phyloP scores from a whole-genome alignment of 202 grass and related monocot species.

The Elaeis oleifera region DNA sequence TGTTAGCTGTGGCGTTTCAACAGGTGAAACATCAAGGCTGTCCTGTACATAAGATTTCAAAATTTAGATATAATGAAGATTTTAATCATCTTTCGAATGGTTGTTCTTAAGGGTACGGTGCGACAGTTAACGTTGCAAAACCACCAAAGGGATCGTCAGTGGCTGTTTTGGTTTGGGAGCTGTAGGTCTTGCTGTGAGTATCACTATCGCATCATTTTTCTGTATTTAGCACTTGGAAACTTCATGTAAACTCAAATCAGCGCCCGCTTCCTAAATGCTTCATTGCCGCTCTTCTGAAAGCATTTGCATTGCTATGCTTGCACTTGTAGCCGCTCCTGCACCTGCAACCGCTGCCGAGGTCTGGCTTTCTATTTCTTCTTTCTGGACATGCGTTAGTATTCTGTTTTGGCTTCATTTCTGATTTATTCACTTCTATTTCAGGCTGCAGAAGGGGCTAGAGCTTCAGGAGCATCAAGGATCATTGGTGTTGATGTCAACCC shows the following conservation, averaged over 20 bases:
- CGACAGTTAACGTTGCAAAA: background rate
- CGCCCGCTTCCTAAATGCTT: too few species aligned
- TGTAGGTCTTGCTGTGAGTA: constrained; percentile 10
- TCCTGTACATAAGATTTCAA: too few species aligned
- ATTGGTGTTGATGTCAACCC: constrained; percentile 9
- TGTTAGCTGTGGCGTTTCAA: constrained; percentile 3
- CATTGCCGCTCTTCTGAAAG: too few species aligned
- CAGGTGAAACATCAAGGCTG: background rate
- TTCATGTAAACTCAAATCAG: too few species aligned
- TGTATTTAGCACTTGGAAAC: too few species aligned
- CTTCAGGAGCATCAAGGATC: background rate
- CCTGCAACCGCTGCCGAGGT: too few species aligned
- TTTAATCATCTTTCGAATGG: too few species aligned
- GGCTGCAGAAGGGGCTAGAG: constrained; percentile 3
- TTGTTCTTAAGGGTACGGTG: background rate
- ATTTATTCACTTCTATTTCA: background rate
- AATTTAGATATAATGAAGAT: too few species aligned
- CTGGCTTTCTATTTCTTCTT: too few species aligned
- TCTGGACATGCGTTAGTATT: background rate
- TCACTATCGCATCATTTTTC: too few species aligned
- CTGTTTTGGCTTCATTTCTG: background rate
- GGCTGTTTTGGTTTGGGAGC: constrained; percentile 3
- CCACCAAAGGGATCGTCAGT: constrained; percentile 2
- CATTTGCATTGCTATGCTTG: too few species aligned
- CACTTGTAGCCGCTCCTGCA: too few species aligned